A percentile compares a stretch with the other conserved stretches of the same genome.
Evolutionary conservation across 129 eudicot genomes (phyloP).

Genomic region (Daucus carota): DH1_v3.0 NC_030387.2:38173001-38173500

Average conservation of each 20-base stretch:
- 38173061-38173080: not conserved
- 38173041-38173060: not conserved
- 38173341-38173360: not conserved
- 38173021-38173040: not conserved
- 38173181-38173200: not conserved
- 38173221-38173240: not conserved
- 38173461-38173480: not conserved
- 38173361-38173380: not conserved
- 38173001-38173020: not conserved
- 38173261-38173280: slow-evolving; percentile 3
- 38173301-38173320: not conserved
- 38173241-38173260: not conserved
- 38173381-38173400: not conserved
- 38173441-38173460: not conserved
- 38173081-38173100: not conserved
- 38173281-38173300: not conserved
- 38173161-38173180: not conserved
- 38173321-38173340: slow-evolving; percentile 7
- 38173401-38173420: not conserved
- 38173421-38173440: not conserved
- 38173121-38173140: not conserved
- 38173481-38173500: not conserved
- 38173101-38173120: not conserved
- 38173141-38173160: not conserved
- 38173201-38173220: not conserved